Evolutionary conservation across 176 grass and related monocot species (phyloP), one percentile per base, ranked within the genome.

Genomic region (Avena atlantica): DNA sequence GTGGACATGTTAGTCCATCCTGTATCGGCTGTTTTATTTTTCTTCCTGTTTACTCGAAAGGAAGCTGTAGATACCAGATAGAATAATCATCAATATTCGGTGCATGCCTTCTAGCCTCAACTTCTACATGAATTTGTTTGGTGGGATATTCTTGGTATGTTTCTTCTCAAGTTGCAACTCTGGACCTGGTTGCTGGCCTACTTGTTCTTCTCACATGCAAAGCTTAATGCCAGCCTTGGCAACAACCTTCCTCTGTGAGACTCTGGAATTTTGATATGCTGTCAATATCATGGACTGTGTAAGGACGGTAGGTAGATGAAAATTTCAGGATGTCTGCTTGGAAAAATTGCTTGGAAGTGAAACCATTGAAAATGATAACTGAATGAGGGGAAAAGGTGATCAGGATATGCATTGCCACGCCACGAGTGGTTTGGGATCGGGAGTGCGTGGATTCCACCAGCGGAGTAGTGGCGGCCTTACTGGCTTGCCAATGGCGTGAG

Each of bases 41-140:
- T 87, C 45, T 87, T 74, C 58, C 68, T 81, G 52, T 60, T 84
- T 91, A 85, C 86, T 85, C 81, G 25, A 70, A 91, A 78, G 78
- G 82, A 88, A 91, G 86, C 44, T 91, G 90, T 91, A 91, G 86
- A 91, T 91, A 85, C 78, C 50, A 78, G 77, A 82, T 85, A 88
- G 90, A 91, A 88, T 85, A 91, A 91, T 88, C 53, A 77, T 81
- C 82, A 85, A 45, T 78, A 42, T 91, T 91, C 74, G 29, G 62
- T 85, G 85, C 78, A 85, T 91, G 59, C n/a, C 49, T 20, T 76
- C 58, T 37, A n/a, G 34, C 61, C 12, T 76, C 12, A 76, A 69
- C 51, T 62, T 42, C 63, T 66, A 76, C 62, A 69, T 45, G 60
- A 75, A 58, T 77, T 68, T 84, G 58, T 88, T 61, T n/a, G 25